A percentile compares a stretch with the other conserved stretches of the same genome.
Conservation (phyloP, 2,329 filamentous ascomycete species). For the Herpotrichia juniperi region DNA sequence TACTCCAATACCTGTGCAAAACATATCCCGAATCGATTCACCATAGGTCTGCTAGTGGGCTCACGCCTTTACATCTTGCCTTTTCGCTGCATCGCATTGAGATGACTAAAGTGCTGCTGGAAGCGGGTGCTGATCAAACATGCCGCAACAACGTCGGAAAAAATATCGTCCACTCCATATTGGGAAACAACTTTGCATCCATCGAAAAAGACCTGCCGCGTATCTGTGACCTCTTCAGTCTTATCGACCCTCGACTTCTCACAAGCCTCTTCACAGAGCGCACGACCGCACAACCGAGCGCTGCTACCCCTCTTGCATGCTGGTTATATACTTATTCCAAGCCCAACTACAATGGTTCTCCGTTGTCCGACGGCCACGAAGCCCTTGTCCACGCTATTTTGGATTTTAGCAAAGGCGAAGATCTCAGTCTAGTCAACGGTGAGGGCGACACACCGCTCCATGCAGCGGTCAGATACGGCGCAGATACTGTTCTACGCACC, state of each 20-base stretch:
- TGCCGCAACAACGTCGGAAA: slow-evolving; percentile 64
- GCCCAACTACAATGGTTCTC: too few relatives aligned
- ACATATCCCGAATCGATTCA: slow-evolving; percentile 67
- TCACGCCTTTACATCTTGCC: slow-evolving; percentile 73
- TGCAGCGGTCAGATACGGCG: slow-evolving; percentile 53
- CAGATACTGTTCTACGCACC: slow-evolving; percentile 51
- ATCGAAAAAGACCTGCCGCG: slow-evolving; percentile 7
- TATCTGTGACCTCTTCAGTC: slow-evolving; percentile 57
- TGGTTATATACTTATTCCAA: slow-evolving; percentile 19
- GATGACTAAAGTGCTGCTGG: slow-evolving; percentile 66
- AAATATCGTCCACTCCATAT: slow-evolving; percentile 72
- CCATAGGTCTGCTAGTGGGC: slow-evolving; percentile 60
- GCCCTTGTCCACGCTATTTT: slow-evolving; percentile 30
- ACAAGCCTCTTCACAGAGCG: slow-evolving; percentile 65
- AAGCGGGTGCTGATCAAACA: slow-evolving; percentile 72
- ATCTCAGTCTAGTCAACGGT: slow-evolving; percentile 65
- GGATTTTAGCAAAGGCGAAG: slow-evolving; percentile 53
- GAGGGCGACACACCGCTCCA: slow-evolving; percentile 71
- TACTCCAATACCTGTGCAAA: slow-evolving; percentile 71
- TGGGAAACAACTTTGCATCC: slow-evolving; percentile 22
- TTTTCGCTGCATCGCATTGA: slow-evolving; percentile 62
- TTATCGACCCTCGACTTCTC: slow-evolving; percentile 65
- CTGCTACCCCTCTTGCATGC: slow-evolving; percentile 67
- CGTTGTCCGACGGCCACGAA: not conserved
- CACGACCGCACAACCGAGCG: slow-evolving; percentile 54